Base-by-base conservation (phyloP, 2,329 filamentous ascomycete species). In the Claviceps cyperi region DNA sequence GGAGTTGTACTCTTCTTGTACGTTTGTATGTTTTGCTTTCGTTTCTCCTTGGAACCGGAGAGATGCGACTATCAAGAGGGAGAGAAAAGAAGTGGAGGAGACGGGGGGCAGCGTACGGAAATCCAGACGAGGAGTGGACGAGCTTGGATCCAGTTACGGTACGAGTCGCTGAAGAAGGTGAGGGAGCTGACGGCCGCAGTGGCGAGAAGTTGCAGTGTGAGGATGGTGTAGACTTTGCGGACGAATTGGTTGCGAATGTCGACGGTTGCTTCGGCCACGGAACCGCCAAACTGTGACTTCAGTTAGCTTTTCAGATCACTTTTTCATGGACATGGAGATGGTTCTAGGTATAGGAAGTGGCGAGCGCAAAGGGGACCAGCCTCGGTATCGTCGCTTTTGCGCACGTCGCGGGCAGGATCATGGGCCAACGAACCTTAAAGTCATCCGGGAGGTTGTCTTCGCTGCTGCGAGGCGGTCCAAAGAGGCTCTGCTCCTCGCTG, bases 171-270 rank as follows among this genome's bases (percentile, higher is more conserved):
- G 69, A 87, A 86, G 76, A 97, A 97, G 57, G 85, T 92, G 58
- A 96, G 69, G 54, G 83, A 78, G 70, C 85, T 89, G 57, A 97
- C 75, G 54, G 78, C 76, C 38, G 83, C 84, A 7, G 92, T 98
- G 51, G 84, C 80, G 62, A 97, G 73, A 49, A 98, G 81, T 67
- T 98, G 92, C 48, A 88, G 81, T n/a, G 92, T 94, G 70, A 98
- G 76, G 68, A 98, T 98, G 52, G 89, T 84, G 71, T 98, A 98
- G 64, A 98, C 92, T 75, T 97, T 97, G 69, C 90, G 84, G 60
- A 95, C 77, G 68, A 96, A 98, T 69, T 92, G 86, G 81, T 96
- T 94, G 59, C 91, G 86, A 64, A 98, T 95, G 62, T 94, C 89
- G 63, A 97, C 75, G 19, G 90, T 94, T 45, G 87, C 91, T 72